A percentile compares a stretch with the other conserved stretches of the same genome.
These are phyloP conservation scores for Collybia sordida DNA, from an alignment of 768 basidiomycete species.

Conservation along the genomic window DNA sequence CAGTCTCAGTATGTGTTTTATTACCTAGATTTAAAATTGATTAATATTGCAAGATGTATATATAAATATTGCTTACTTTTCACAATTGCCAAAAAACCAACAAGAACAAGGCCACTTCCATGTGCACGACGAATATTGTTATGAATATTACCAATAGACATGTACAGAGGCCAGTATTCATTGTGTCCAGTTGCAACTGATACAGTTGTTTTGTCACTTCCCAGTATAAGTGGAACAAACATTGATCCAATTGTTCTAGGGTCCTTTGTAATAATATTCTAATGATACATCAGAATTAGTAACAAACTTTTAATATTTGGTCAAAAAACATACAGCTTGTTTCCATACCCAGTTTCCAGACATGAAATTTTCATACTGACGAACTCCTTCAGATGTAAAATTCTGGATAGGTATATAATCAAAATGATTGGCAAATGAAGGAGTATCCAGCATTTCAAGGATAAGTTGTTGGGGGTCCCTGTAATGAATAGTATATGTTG, in stretches of 20 bases:
- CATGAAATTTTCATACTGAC: conserved; percentile 21
- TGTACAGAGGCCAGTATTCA: background rate
- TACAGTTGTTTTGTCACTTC: conserved; percentile 24
- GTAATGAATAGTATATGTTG: conserved; percentile 23
- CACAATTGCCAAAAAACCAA: conserved; percentile 4
- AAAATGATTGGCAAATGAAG: conserved; percentile 10
- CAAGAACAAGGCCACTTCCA: background rate
- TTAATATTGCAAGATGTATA: conserved; percentile 1
- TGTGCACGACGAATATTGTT: background rate
- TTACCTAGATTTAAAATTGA: background rate
- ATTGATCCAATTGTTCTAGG: background rate
- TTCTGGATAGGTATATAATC: conserved; percentile 20
- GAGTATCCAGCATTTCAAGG: conserved; percentile 7
- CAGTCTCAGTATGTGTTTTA: background rate
- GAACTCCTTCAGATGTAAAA: conserved; percentile 7
- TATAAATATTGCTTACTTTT: conserved; percentile 18
- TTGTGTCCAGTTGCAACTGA: background rate
- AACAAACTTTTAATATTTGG: background rate
- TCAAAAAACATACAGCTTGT: conserved; percentile 13
- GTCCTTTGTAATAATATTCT: background rate
- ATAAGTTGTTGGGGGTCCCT: conserved; percentile 15
- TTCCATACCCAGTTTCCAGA: conserved; percentile 24
- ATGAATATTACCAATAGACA: background rate
- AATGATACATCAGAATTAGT: background rate
- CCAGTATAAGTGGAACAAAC: conserved; percentile 1